These are phyloP conservation scores for Ilyonectria robusta DNA, from an alignment of 2,329 filamentous ascomycete genomes.

Conservation along the genomic window DNA sequence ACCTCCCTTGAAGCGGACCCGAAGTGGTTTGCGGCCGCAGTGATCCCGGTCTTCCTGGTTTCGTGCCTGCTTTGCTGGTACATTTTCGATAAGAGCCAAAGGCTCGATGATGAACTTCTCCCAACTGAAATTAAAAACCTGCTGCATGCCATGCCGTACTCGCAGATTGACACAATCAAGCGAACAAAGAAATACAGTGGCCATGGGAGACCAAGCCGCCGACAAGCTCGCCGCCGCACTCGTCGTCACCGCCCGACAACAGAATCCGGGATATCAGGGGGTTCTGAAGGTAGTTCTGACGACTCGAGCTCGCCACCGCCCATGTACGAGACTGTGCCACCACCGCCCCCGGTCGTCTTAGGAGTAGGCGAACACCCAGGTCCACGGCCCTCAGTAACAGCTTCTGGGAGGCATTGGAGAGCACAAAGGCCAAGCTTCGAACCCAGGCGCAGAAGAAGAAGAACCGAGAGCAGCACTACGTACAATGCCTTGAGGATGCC, in stretches of 20 bases:
- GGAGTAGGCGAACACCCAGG: background rate
- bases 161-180: background rate
- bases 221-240: background rate
- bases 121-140: slow-evolving; percentile 4
- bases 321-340: background rate
- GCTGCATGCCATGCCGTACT: slow-evolving; percentile 15
- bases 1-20: slow-evolving; percentile 22
- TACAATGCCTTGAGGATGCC: slow-evolving; percentile 14
- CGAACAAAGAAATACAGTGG: background rate
- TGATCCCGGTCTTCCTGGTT: slow-evolving; percentile 6
- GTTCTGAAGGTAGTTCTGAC: background rate
- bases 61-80: slow-evolving; percentile 9
- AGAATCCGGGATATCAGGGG: background rate
- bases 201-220: background rate
- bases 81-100: slow-evolving; percentile 19
- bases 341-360: background rate
- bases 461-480: background rate
- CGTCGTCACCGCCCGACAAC: background rate
- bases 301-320: slow-evolving; percentile 1
- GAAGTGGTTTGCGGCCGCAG: slow-evolving; percentile 11
- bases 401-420: background rate
- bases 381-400: background rate
- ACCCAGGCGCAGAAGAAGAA: background rate
- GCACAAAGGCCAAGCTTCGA: background rate
- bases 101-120: slow-evolving; percentile 9